These are phyloP conservation scores for Rhododendron ferrugineum DNA, from an alignment of 148 eudicot species.

Conservation along the genomic window DNA sequence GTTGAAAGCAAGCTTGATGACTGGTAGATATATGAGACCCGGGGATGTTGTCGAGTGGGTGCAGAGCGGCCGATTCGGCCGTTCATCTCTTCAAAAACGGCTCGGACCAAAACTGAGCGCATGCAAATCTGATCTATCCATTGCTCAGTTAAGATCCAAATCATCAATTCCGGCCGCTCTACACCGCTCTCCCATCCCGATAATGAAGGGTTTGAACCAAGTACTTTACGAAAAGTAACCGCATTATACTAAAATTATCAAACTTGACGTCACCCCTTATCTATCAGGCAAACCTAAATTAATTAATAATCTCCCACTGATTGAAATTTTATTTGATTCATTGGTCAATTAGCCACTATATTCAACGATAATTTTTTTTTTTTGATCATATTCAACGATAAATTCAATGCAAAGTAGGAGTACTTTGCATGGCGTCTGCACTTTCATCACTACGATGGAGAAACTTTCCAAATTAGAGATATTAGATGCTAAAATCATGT, in stretches of 20 bases:
- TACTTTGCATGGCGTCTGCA: neutral
- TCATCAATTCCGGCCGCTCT: too few relatives aligned
- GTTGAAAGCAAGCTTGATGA: neutral
- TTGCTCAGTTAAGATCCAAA: too few relatives aligned
- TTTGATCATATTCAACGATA: neutral
- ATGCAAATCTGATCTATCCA: too few relatives aligned
- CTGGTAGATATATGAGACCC: neutral
- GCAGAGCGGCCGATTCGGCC: too few relatives aligned
- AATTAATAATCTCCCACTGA: neutral
- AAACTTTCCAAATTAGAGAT: neutral
- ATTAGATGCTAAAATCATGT: neutral
- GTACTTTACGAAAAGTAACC: neutral
- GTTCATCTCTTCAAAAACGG: too few relatives aligned
- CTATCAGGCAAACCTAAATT: neutral
- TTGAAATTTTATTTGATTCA: neutral
- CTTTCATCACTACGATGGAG: neutral
- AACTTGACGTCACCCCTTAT: constrained; percentile 2
- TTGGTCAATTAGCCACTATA: neutral
- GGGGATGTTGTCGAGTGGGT: too few relatives aligned
- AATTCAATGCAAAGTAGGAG: neutral
- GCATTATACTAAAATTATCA: neutral
- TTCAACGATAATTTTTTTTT: neutral
- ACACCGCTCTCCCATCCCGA: too few relatives aligned
- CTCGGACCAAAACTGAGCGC: too few relatives aligned
- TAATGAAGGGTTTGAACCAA: neutral